Evolutionary conservation across 2,329 filamentous ascomycete species (phyloP).

Genomic region (Botrytis paeoniae): DNA sequence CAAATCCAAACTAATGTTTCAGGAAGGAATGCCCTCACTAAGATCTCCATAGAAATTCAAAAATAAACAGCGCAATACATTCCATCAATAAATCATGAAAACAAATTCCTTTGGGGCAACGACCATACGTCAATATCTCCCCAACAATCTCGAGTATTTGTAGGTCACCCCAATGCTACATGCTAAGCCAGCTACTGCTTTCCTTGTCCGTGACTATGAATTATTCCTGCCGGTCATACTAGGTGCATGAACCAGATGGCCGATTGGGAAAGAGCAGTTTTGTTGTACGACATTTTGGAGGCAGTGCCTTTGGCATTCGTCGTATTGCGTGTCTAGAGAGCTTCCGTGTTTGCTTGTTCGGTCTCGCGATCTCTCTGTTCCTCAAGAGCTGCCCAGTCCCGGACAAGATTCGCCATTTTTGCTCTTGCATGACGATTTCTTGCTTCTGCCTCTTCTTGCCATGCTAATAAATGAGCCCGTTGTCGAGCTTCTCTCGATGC

Average conservation of each 20-base stretch:
- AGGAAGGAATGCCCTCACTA: neutral
- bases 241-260: neutral
- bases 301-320: neutral
- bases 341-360: neutral
- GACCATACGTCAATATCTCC: neutral
- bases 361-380: neutral
- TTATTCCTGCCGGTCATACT: neutral
- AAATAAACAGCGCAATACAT: neutral
- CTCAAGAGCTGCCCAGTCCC: neutral
- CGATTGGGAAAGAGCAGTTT: neutral
- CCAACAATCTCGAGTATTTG: neutral
- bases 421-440: neutral
- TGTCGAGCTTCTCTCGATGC: neutral
- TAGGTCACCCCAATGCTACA: neutral
- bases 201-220: neutral
- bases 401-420: no score
- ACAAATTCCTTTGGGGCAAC: neutral
- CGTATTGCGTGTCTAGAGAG: neutral
- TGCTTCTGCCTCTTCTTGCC: neutral
- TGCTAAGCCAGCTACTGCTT: neutral
- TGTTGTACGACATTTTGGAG: neutral
- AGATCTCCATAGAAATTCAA: neutral
- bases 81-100: neutral
- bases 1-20: neutral
- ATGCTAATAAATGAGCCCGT: neutral